phyloP scores from a whole-genome alignment of 208 protist genomes.

The Herpetomonas tarakana region DNA sequence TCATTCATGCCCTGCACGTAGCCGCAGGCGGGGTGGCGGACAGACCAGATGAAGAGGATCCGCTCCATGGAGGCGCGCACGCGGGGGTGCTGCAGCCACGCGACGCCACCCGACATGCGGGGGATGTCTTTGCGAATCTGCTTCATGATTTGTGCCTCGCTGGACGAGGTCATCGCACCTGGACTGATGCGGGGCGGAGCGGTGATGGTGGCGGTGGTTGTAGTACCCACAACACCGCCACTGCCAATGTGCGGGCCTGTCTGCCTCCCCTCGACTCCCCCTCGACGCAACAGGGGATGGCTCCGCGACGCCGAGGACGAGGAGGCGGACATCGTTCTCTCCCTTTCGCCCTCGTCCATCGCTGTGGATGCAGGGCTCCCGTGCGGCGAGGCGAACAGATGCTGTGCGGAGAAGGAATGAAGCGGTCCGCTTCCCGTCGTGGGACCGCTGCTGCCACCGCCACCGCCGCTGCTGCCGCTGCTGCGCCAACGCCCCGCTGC shows the following conservation, averaged over 20 bases:
- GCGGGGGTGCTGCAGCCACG: constrained; percentile 62
- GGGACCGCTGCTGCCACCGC: not conserved
- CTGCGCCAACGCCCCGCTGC: not conserved
- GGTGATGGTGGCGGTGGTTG: not conserved
- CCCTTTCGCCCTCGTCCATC: too few species aligned
- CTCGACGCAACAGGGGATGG: not conserved
- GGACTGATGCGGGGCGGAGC: constrained; percentile 17
- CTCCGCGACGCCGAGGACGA: not conserved
- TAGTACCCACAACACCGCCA: too few species aligned
- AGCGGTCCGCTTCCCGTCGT: too few species aligned
- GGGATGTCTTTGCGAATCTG: constrained; percentile 92
- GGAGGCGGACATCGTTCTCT: not conserved
- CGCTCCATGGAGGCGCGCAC: constrained; percentile 79
- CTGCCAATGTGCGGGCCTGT: too few species aligned
- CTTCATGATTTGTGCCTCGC: constrained; percentile 52
- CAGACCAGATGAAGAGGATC: constrained; percentile 92
- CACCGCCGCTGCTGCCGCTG: not conserved
- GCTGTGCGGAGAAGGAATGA: too few species aligned
- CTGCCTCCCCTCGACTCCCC: not conserved
- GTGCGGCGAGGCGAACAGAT: too few species aligned
- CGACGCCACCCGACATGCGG: constrained; percentile 66
- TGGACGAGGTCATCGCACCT: constrained; percentile 37
- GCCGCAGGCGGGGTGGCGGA: constrained; percentile 91
- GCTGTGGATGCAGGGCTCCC: too few species aligned
- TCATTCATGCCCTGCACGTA: constrained; percentile 96